Evolutionary conservation across 805 yeast genomes (phyloP).

Genomic region (Zygotorulaspora florentina): DNA sequence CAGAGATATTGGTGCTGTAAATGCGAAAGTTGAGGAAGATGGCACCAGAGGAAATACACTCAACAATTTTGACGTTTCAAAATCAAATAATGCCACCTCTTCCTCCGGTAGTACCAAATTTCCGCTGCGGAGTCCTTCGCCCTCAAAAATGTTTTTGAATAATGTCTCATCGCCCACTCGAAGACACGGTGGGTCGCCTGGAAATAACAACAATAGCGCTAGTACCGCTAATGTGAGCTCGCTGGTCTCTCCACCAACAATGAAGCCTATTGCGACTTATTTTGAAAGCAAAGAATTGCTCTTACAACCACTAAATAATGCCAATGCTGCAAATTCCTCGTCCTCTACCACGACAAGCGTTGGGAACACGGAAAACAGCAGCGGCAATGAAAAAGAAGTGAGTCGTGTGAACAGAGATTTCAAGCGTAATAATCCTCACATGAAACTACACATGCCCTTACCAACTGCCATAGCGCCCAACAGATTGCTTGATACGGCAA

Average conservation of each 20-base stretch:
- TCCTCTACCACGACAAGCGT: neutral
- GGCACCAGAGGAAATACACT: constrained; percentile 16
- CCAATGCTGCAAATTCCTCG: constrained; percentile 23
- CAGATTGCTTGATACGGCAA: constrained; percentile 25
- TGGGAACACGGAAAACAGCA: constrained; percentile 5
- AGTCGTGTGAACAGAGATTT: constrained; percentile 33
- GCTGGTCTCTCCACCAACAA: constrained; percentile 38
- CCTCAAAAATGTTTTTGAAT: constrained; percentile 8
- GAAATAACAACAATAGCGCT: neutral
- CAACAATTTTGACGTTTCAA: constrained; percentile 9
- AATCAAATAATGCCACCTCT: constrained; percentile 1
- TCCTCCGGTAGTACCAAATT: constrained; percentile 2
- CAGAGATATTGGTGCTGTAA: constrained; percentile 4
- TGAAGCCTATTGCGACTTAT: constrained; percentile 30
- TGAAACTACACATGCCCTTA: constrained; percentile 71
- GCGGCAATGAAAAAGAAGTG: constrained; percentile 17
- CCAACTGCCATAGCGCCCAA: constrained; percentile 46
- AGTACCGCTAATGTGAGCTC: constrained; percentile 22
- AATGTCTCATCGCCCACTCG: constrained; percentile 16
- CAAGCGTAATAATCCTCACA: constrained; percentile 48
- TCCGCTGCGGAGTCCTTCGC: constrained; percentile 14
- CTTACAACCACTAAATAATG: constrained; percentile 35
- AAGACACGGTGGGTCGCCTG: constrained; percentile 13
- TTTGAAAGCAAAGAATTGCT: constrained; percentile 26
- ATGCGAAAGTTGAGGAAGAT: constrained; percentile 13